Evolutionary conservation across 2,329 filamentous ascomycete species (phyloP).

Genomic region (Albophoma yamanashiensis): DNA sequence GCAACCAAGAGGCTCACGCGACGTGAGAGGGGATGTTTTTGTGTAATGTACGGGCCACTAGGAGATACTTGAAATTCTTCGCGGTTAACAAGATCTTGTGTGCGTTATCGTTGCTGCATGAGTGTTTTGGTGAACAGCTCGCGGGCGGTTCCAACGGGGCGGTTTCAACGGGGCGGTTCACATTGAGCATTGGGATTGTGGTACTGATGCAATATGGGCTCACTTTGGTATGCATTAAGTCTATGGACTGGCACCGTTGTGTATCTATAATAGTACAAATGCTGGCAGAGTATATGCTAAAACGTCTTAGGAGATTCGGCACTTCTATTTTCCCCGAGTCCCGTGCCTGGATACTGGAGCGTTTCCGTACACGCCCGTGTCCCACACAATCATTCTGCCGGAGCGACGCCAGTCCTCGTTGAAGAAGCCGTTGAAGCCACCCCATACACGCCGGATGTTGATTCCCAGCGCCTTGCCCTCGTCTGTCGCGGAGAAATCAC

Average conservation of each 20-base stretch:
- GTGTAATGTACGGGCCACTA: background rate
- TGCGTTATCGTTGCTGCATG: background rate
- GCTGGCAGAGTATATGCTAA: background rate
- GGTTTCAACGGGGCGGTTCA: background rate
- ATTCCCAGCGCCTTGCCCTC: conserved; percentile 30
- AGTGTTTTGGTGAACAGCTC: too few species aligned
- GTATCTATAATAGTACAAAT: background rate
- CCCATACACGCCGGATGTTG: conserved; percentile 39
- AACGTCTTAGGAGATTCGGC: background rate
- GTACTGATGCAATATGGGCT: background rate
- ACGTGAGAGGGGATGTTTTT: background rate
- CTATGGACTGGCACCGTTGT: background rate
- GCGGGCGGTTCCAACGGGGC: background rate
- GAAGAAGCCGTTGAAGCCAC: conserved; percentile 49
- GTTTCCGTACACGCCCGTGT: conserved; percentile 28
- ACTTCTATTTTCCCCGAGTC: background rate
- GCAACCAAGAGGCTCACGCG: background rate
- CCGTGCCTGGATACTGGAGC: background rate
- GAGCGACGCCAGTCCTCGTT: conserved; percentile 49
- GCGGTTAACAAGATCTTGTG: background rate
- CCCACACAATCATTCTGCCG: conserved; percentile 51
- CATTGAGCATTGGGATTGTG: background rate
- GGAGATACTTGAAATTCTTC: background rate
- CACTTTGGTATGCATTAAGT: background rate
- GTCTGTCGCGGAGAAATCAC: conserved; percentile 30